Evolutionary conservation across 371 early-diverging fungal genomes (phyloP), one percentile per base, ranked within the genome.

Genomic region (Smittium culicis): DNA sequence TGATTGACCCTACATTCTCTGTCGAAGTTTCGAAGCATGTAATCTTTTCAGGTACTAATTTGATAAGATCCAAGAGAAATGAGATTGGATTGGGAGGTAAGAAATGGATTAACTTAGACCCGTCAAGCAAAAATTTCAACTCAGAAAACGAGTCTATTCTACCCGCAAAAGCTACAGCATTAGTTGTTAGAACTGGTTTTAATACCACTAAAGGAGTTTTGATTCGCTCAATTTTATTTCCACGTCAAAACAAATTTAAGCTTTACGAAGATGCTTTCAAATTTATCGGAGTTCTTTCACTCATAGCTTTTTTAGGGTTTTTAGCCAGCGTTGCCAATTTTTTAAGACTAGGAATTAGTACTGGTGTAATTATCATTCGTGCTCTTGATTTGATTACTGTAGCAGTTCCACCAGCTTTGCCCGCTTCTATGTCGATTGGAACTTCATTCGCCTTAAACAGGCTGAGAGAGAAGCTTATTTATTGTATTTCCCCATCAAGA

Each of bases 401-500:
- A 63, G 91, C 93, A 1, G 92, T 98, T 0, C 98, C 98, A 20
- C 96, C 96, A 1, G 95, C 96, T 0, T 76, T 99, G 29, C 98
- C 98, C 0, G 94, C 99, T 0, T 93, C 98, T 1, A 90, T 99
- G 85, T 87, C 89, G 1, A 88, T 99, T 59, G 99, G 99, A 56
- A 92, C 93, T 29, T 86, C 85, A 65, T 92, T 99, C 82, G 94
- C 99, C 28, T 87, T 95, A 28, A 73, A 80, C 1, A 84, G 99
- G 28, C 79, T 99, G 45, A 86, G 86, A 64, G 82, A 84, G 61
- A 69, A 79, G n/a, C 83, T 86, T 29, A 96, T 99, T 63, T 93
- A 86, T 77, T 98, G 99, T 74, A 98, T 91, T 65, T 87, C 90
- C 56, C 94, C 96, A 0, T 87, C 94, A 1, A 81, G 94, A 24